A percentile compares a stretch with the other conserved stretches of the same genome.
Evolutionary conservation across 805 yeast genomes (phyloP).

Genomic region (Saccharomyces jurei): DNA sequence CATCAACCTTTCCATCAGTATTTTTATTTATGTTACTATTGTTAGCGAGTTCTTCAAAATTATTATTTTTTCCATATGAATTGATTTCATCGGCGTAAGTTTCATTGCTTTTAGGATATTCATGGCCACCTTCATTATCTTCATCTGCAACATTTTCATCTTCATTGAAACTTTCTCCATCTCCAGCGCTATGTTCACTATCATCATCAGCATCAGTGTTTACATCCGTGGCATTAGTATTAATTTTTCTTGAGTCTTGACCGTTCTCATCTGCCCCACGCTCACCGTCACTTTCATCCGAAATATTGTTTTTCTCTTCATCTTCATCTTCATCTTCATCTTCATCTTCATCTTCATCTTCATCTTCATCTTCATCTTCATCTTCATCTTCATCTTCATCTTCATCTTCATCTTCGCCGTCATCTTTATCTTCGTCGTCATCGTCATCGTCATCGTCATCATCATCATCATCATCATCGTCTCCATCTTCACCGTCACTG

Average conservation of each 20-base stretch:
- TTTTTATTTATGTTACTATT: neutral
- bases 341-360: neutral
- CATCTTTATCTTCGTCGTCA: neutral
- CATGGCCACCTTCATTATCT: neutral
- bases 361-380: neutral
- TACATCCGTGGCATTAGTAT: neutral
- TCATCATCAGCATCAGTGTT: constrained; percentile 1
- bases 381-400: neutral
- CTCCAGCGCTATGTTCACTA: neutral
- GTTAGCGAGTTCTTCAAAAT: neutral
- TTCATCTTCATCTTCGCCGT: neutral
- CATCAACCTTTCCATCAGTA: neutral
- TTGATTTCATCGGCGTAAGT: neutral
- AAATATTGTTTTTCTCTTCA: too few species aligned
- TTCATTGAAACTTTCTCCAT: neutral
- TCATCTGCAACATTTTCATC: neutral
- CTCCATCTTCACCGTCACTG: neutral
- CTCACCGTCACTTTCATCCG: too few species aligned
- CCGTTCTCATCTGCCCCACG: too few species aligned
- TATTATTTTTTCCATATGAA: neutral
- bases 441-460: neutral
- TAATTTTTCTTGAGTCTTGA: neutral
- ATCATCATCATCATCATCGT: neutral
- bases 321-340: neutral
- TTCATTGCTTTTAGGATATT: neutral